Conservation (phyloP, 1,139 yeast genomes). For the Kodamaea arcana region DNA sequence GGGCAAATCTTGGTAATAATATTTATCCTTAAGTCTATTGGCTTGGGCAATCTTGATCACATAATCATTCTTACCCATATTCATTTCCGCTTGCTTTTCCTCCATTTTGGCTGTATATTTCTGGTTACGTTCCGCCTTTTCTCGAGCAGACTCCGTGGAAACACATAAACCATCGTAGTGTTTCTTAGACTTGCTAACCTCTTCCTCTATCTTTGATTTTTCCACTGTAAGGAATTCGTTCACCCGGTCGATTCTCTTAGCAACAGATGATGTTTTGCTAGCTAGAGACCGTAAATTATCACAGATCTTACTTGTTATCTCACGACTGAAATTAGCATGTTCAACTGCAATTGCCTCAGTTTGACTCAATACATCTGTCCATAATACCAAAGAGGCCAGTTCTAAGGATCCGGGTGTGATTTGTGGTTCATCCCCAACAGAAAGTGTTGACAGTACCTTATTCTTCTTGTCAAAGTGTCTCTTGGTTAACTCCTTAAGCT, state of each 20-base stretch:
- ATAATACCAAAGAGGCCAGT: slow-evolving; percentile 85
- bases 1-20: slow-evolving; percentile 89
- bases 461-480: slow-evolving; percentile 79
- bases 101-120: slow-evolving; percentile 55
- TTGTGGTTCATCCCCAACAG: slow-evolving; percentile 89
- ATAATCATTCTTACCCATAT: slow-evolving; percentile 77
- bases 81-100: slow-evolving; percentile 77
- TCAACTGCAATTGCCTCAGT: slow-evolving; percentile 80
- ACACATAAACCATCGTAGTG: slow-evolving; percentile 77
- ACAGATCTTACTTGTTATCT: slow-evolving; percentile 57
- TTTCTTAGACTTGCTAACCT: slow-evolving; percentile 66
- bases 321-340: slow-evolving; percentile 55
- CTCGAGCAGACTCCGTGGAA: slow-evolving; percentile 74
- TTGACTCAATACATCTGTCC: slow-evolving; percentile 85
- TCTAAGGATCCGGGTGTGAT: slow-evolving; percentile 95
- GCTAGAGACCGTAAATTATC: slow-evolving; percentile 58
- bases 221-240: slow-evolving; percentile 56
- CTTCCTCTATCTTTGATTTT: slow-evolving; percentile 59
- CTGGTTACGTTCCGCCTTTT: slow-evolving; percentile 63
- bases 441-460: slow-evolving; percentile 56
- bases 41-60: slow-evolving; percentile 77
- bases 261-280: slow-evolving; percentile 49
- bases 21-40: slow-evolving; percentile 88
- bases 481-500: slow-evolving; percentile 59
- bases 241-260: slow-evolving; percentile 54